Evolutionary conservation across 2,329 filamentous ascomycete genomes (phyloP), one percentile per base, ranked within the genome.

Genomic region (Cordyceps tenuipes): DNA sequence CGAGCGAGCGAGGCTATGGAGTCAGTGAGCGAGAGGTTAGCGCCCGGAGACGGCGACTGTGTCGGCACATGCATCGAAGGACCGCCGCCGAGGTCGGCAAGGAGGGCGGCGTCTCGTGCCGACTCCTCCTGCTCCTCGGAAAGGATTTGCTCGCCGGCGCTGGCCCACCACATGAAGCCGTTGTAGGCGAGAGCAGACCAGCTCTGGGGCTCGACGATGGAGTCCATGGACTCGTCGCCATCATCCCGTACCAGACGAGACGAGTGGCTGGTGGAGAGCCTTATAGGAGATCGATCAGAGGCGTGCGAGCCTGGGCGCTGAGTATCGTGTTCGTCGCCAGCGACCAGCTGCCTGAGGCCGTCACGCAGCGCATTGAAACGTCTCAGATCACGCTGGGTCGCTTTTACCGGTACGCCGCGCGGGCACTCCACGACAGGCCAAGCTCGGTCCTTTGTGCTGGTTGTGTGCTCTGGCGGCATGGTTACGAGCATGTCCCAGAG

Each of bases 401-500:
- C 93, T 73, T 87, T 91, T 59, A 97, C 75, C 15, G 82, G 78
- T 43, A 80, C 77, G 5, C 86, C 85, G 57, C 83, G 79, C 3
- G 84, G 80, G 41, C 78, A 82, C 68, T 90, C 86, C 23, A 97
- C 82, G 3, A 82, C 84, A 0, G 93, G 93, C 86, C 91, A 97
- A 19, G 82, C 75, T 65, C 81, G 86, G 64, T 82, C 79, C 29
- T 79, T 77, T 8, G 82, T 82, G 49, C 84, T 76, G 57, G 82
- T 76, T 3, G 83, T 74, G 66, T 87, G 77, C 6, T 81, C 72
- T 1, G 85, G 80, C 0, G 91, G 90, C 68, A 97, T 82, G 58
- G 90, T 90, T 62, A 97, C 87, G 44, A 97, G 82, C 66, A 97
- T 81, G 70, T 99, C 94, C 79, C 91, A 97, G 2, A 99, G 82